Evolutionary conservation across 2,329 filamentous ascomycete genomes (phyloP).

Genomic region (Tolypocladium album): DNA sequence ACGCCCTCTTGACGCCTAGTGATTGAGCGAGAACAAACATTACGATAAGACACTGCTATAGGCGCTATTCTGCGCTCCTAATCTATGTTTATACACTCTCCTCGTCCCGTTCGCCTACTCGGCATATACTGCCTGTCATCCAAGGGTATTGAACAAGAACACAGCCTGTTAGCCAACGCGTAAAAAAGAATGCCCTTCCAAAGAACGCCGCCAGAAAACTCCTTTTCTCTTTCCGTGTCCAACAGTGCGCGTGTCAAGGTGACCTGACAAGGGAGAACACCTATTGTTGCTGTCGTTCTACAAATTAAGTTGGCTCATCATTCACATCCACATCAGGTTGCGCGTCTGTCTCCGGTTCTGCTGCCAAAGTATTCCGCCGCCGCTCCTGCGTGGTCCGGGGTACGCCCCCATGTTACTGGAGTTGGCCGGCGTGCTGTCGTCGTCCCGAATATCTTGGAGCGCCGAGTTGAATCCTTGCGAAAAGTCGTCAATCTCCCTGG

Average conservation of each 20-base stretch:
- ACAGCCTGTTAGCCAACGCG: not conserved
- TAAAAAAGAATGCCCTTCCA: not conserved
- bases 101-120: not conserved
- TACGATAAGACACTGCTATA: not conserved
- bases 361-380: slow-evolving; percentile 38
- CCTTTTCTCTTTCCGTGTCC: not conserved
- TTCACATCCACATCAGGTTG: slow-evolving; percentile 36
- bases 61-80: not conserved
- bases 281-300: not conserved
- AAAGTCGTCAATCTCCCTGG: slow-evolving; percentile 33
- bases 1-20: not conserved
- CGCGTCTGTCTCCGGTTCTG: slow-evolving; percentile 38
- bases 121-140: not conserved
- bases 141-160: not conserved
- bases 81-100: not conserved
- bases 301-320: not conserved
- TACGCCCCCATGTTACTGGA: slow-evolving; percentile 8
- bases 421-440: slow-evolving; percentile 11
- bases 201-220: not conserved
- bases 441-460: slow-evolving; percentile 24
- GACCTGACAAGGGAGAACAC: not conserved
- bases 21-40: not conserved
- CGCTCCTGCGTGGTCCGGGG: slow-evolving; percentile 14
- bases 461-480: slow-evolving; percentile 29
- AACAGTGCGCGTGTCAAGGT: not conserved